Evolutionary conservation across 352 stramenopile genomes (phyloP), one percentile per base, ranked within the genome.

Genomic region (Pythium insidiosum): DNA sequence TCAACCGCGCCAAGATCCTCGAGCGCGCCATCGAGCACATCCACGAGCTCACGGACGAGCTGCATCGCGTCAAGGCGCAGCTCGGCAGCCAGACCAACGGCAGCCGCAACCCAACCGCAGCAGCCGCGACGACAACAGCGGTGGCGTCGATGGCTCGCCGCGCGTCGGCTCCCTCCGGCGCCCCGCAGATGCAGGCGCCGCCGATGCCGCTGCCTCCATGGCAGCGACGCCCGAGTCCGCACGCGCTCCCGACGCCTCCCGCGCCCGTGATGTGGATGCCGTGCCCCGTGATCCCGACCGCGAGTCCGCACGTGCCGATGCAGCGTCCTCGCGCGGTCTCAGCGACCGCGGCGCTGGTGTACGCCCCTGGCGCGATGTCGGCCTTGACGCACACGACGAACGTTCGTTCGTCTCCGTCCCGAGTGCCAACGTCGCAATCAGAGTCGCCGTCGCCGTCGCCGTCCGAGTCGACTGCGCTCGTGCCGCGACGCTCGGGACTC

Each of bases 1-100:
- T 83, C 22, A 83, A 83, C 43, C 51, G 70, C 46, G 70, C 70
- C 57, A 83, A 83, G 55, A 63, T 83, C n/a, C 44, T 83, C 41
- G 70, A 80, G 53, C 77, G 75, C 24, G 61, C 70, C 2, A 75
- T 83, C 36, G 70, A 78, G 41, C 67, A 73, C 18, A 80, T 83
- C 29, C 60, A 83, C 38, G 64, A 71, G 30, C 53, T 80, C 6
- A 63, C 56, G n/a, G 46, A 39, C n/a, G 59, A 80, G 37, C 29
- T 83, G 10, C 28, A 15, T 33, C 28, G 28, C 9, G 28, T 15
- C 9, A 62, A 57, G 26, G 50, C 50, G 0, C 39, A 46, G 29
- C 20, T 47, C 2, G 22, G 0, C 26, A 29, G 38, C 29, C 20
- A 10, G 40, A 28, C 10, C 35, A 13, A 10, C 43, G 21, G 21